Evolutionary conservation across 768 basidiomycete genomes (phyloP).

Genomic region (Chiua virens): DNA sequence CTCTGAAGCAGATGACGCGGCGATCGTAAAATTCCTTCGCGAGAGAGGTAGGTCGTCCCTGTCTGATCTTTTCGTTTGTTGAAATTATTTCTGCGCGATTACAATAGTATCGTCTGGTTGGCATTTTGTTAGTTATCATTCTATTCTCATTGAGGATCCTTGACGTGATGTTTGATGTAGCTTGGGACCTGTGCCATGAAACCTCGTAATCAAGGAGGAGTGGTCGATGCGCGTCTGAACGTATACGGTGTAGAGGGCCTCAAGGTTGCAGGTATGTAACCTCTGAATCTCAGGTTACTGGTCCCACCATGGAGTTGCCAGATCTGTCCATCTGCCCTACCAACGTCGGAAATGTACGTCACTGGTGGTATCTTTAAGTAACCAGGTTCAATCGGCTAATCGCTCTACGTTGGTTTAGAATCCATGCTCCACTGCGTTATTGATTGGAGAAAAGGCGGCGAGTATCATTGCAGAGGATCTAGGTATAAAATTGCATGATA

Average conservation of each 20-base stretch:
- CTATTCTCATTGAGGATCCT: not conserved
- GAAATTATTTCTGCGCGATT: not conserved
- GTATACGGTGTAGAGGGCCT: slow-evolving; percentile 63
- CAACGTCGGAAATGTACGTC: too few relatives aligned
- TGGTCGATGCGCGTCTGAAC: slow-evolving; percentile 59
- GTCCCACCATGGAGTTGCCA: too few relatives aligned
- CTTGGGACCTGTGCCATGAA: slow-evolving; percentile 73
- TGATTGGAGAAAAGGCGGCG: too few relatives aligned
- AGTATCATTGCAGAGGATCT: too few relatives aligned
- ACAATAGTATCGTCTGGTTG: slow-evolving; percentile 8
- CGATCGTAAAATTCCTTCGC: slow-evolving; percentile 29
- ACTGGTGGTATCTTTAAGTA: too few relatives aligned
- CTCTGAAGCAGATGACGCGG: slow-evolving; percentile 34
- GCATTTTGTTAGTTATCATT: slow-evolving; percentile 13
- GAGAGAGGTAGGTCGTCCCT: slow-evolving; percentile 12
- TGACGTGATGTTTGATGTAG: slow-evolving; percentile 27
- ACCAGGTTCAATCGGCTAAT: too few relatives aligned
- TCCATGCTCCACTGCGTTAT: too few relatives aligned
- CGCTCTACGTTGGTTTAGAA: too few relatives aligned
- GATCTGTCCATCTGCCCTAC: too few relatives aligned
- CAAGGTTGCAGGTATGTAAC: slow-evolving; percentile 54
- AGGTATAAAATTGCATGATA: too few relatives aligned
- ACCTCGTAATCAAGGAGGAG: slow-evolving; percentile 55
- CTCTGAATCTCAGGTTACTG: too few relatives aligned
- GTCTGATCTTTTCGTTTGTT: not conserved